Conservation (phyloP, 1,284 basidiomycete species). For the Ustilago curta region DNA sequence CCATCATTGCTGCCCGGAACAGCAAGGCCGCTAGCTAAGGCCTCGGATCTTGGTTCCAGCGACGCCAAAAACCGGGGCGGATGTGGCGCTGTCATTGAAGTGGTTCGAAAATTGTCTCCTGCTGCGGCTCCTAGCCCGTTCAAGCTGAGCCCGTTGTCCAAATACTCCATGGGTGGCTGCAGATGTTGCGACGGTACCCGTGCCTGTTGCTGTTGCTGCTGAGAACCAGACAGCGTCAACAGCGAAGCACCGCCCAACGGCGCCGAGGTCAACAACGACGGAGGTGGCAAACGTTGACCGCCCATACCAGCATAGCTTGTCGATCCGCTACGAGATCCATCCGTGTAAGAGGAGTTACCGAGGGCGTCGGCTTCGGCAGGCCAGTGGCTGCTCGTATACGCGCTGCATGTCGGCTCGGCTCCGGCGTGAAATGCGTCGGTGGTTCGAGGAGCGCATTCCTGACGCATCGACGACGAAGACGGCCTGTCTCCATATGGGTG, state of each 20-base stretch:
- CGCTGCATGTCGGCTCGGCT: neutral
- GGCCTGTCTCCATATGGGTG: slow-evolving; percentile 36
- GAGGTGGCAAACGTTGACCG: neutral
- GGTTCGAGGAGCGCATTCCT: slow-evolving; percentile 18
- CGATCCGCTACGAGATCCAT: slow-evolving; percentile 10
- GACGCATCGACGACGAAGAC: slow-evolving; percentile 9
- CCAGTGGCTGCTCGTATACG: slow-evolving; percentile 23
- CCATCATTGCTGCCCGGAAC: slow-evolving; percentile 11
- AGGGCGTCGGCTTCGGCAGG: slow-evolving; percentile 14
- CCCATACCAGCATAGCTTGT: neutral
- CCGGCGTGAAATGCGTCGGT: slow-evolving; percentile 13
- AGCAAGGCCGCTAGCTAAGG: slow-evolving; percentile 22
- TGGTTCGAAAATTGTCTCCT: slow-evolving; percentile 10
- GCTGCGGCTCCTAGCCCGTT: neutral
- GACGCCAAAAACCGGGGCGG: slow-evolving; percentile 5
- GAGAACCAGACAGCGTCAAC: slow-evolving; percentile 12
- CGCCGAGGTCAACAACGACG: slow-evolving; percentile 9
- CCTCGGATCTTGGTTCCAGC: slow-evolving; percentile 16
- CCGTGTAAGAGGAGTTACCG: slow-evolving; percentile 14
- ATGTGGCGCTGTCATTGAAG: slow-evolving; percentile 1
- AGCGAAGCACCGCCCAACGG: slow-evolving; percentile 10
- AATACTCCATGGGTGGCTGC: slow-evolving; percentile 13
- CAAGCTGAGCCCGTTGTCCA: slow-evolving; percentile 15
- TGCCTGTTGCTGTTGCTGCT: neutral
- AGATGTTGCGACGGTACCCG: slow-evolving; percentile 38